A percentile compares a stretch with the other conserved stretches of the same genome.
phyloP scores from a whole-genome alignment of 495 filamentous ascomycete species.

The Daldinia loculata region DNA sequence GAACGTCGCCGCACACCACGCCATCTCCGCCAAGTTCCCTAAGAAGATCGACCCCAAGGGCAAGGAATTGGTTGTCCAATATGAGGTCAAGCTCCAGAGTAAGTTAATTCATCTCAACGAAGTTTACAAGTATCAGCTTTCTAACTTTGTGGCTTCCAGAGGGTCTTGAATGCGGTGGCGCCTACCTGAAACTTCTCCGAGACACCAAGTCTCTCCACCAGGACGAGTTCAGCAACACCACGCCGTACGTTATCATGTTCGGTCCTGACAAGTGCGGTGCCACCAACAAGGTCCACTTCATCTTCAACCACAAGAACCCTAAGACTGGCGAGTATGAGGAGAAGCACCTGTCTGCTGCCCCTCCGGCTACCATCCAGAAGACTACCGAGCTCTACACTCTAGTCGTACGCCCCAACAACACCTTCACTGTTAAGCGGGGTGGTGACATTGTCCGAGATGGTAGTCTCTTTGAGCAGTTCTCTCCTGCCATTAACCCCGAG shows the following conservation, averaged over 20 bases:
- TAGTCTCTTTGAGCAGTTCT: constrained; percentile 94
- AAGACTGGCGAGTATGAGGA: constrained; percentile 99
- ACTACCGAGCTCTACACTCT: constrained; percentile 93
- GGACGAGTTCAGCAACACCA: constrained; percentile 97
- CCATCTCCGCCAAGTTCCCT: constrained; percentile 98
- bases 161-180: constrained; percentile 97
- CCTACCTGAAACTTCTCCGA: constrained; percentile 98
- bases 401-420: constrained; percentile 94
- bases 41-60: constrained; percentile 97
- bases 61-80: constrained; percentile 96
- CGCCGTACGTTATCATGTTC: constrained; percentile 99
- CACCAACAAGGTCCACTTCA: constrained; percentile 99
- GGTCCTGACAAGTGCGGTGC: constrained; percentile 99
- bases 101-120: constrained; percentile 50
- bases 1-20: constrained; percentile 96
- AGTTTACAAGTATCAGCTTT: constrained; percentile 32
- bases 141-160: constrained; percentile 59
- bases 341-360: constrained; percentile 92
- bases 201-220: constrained; percentile 96
- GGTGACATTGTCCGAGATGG: constrained; percentile 86
- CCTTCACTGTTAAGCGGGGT: constrained; percentile 88
- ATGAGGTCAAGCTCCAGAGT: constrained; percentile 99
- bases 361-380: constrained; percentile 87
- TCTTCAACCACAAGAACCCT: constrained; percentile 99
- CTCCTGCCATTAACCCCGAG: constrained; percentile 88